Evolutionary conservation across 1,139 yeast species (phyloP).

Genomic region (Debaryomyces sp.): DNA sequence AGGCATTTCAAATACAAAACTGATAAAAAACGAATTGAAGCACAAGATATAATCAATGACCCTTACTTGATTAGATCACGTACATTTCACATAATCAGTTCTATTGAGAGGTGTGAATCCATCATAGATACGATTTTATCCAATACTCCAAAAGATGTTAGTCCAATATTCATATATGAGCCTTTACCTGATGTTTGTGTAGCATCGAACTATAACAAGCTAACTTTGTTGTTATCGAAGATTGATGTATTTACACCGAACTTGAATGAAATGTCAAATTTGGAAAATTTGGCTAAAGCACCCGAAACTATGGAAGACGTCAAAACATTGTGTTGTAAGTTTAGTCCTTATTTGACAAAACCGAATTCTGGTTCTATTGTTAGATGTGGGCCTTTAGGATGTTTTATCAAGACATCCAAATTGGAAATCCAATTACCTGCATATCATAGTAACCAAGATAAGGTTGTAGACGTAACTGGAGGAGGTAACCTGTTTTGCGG

Average conservation of each 20-base stretch:
- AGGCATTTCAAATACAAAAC: conserved; percentile 51
- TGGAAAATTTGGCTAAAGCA: conserved; percentile 21
- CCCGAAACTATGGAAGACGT: conserved; percentile 18
- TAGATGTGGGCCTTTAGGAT: conserved; percentile 74
- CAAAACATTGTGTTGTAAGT: conserved; percentile 44
- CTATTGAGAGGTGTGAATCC: conserved; percentile 60
- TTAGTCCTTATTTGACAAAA: conserved; percentile 39
- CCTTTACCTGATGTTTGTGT: conserved; percentile 81
- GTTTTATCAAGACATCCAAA: conserved; percentile 32
- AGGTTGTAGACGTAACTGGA: conserved; percentile 87
- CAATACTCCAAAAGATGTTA: conserved; percentile 17
- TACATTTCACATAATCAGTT: conserved; percentile 74
- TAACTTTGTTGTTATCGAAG: conserved; percentile 43
- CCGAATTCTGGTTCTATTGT: conserved; percentile 54
- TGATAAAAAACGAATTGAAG: conserved; percentile 65
- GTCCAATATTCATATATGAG: conserved; percentile 69
- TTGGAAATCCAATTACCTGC: conserved; percentile 60
- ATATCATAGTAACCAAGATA: conserved; percentile 56
- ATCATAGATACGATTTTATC: conserved; percentile 39
- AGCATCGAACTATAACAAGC: conserved; percentile 45
- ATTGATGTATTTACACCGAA: conserved; percentile 80
- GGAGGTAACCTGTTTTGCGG: conserved; percentile 93
- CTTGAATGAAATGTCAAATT: conserved; percentile 67
- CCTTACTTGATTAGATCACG: conserved; percentile 39
- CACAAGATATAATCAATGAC: conserved; percentile 54